A percentile compares a stretch with the other conserved stretches of the same genome.
Evolutionary conservation across 148 eudicot genomes (phyloP).

Genomic region (Cornus suecica): DNA sequence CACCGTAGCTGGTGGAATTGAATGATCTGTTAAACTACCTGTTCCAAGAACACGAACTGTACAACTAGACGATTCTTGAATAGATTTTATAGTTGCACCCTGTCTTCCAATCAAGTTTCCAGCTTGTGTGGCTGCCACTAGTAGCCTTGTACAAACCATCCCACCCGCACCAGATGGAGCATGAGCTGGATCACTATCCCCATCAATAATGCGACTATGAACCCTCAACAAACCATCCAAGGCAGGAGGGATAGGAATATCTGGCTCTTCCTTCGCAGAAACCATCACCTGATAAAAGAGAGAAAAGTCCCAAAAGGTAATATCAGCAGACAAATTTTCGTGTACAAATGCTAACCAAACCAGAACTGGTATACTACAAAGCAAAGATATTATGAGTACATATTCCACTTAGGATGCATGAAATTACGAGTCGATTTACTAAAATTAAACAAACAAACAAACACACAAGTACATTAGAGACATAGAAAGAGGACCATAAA

Average conservation of each 20-base stretch:
- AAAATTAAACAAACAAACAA: too few relatives aligned
- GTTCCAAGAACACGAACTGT: conserved; percentile 43
- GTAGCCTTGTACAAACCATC: conserved; percentile 39
- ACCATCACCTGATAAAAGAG: conserved; percentile 37
- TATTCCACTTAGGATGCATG: not conserved
- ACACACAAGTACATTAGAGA: too few relatives aligned
- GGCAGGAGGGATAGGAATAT: conserved; percentile 41
- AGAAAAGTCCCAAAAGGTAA: not conserved
- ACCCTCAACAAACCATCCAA: conserved; percentile 45
- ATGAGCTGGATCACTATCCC: conserved; percentile 31
- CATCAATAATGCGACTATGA: conserved; percentile 43
- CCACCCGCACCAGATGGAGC: conserved; percentile 24
- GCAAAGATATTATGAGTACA: not conserved
- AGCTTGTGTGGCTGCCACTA: conserved; percentile 52
- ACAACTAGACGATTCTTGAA: conserved; percentile 50
- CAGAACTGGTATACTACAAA: not conserved
- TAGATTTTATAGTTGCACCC: conserved; percentile 53
- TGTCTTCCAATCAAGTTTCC: conserved; percentile 60
- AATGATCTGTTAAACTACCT: conserved; percentile 27
- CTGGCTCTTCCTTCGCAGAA: conserved; percentile 65
- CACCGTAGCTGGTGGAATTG: not conserved
- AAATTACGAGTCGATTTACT: too few relatives aligned
- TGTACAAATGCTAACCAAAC: not conserved
- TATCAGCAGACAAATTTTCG: not conserved
- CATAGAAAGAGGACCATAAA: not conserved